Percentiles rank a stretch among this genome's conserved stretches.
Evolutionary conservation across 768 basidiomycete species (phyloP).

Genomic region (Crassisporium funariophilum): DNA sequence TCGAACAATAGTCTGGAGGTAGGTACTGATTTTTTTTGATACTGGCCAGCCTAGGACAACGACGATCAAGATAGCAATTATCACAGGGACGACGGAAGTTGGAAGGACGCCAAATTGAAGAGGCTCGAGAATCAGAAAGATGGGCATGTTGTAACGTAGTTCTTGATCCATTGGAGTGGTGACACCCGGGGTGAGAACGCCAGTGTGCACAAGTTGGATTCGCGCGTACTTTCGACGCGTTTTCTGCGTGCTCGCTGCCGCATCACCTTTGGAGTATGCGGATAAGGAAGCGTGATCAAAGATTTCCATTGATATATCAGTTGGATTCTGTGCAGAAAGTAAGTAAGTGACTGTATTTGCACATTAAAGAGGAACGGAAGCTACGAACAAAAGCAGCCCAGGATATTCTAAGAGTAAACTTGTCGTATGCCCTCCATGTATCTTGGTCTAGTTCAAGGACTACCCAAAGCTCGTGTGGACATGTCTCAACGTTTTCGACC

Average conservation of each 20-base stretch:
- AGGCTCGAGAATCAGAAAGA: conserved; percentile 61
- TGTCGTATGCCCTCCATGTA: conserved; percentile 41
- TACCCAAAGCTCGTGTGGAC: conserved; percentile 51
- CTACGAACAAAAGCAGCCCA: conserved; percentile 58
- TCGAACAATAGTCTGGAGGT: conserved; percentile 27
- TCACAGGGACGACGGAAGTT: conserved; percentile 45
- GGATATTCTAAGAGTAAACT: conserved; percentile 55
- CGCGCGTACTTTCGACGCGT: conserved; percentile 58
- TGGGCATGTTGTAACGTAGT: conserved; percentile 40
- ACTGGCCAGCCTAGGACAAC: conserved; percentile 23
- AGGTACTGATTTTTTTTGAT: conserved; percentile 24
- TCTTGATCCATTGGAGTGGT: conserved; percentile 18
- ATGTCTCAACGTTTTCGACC: conserved; percentile 17
- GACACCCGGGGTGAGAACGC: conserved; percentile 47
- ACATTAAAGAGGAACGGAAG: not conserved
- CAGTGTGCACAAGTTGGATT: conserved; percentile 53
- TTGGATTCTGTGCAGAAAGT: conserved; percentile 25
- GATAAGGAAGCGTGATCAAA: conserved; percentile 32
- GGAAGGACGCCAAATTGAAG: conserved; percentile 62
- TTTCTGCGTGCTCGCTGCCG: conserved; percentile 4
- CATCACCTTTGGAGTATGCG: conserved; percentile 13
- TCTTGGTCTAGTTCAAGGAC: conserved; percentile 44
- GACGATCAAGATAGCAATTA: conserved; percentile 31
- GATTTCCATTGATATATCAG: conserved; percentile 28
- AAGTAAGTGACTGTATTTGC: not conserved